Conservation (phyloP, 257 asterid genomes). For the Haberlea rhodopensis region DNA sequence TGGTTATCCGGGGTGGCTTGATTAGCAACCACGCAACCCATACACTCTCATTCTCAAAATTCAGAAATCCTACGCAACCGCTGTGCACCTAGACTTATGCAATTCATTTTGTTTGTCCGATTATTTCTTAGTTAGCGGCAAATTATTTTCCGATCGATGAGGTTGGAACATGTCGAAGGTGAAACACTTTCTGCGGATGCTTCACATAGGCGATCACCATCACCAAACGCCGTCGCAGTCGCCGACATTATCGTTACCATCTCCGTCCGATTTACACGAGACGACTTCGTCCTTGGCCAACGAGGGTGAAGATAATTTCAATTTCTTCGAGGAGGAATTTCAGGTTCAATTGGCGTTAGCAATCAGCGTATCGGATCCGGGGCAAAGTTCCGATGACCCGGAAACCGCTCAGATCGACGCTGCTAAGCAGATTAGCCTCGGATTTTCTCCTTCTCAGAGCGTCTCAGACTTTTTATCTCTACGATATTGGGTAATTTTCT, state of each 20-base stretch:
- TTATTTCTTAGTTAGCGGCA: not conserved
- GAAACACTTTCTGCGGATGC: constrained; percentile 90
- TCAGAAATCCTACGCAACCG: constrained; percentile 25
- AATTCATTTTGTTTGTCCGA: constrained; percentile 6
- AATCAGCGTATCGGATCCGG: constrained; percentile 89
- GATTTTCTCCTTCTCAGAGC: constrained; percentile 64
- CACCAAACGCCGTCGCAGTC: constrained; percentile 35
- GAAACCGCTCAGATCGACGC: constrained; percentile 85
- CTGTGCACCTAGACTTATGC: not conserved
- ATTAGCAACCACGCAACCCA: too few species aligned
- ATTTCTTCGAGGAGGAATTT: constrained; percentile 93
- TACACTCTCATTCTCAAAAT: constrained; percentile 21
- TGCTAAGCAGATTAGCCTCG: constrained; percentile 93
- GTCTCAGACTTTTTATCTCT: constrained; percentile 68
- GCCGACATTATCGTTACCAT: constrained; percentile 30
- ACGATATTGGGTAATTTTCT: constrained; percentile 94
- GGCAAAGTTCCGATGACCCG: constrained; percentile 60
- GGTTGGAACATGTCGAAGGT: constrained; percentile 80
- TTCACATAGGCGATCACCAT: constrained; percentile 79
- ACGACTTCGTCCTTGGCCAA: constrained; percentile 31
- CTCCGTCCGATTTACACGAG: constrained; percentile 35
- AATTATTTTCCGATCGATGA: constrained; percentile 49
- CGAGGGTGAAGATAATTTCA: constrained; percentile 40
- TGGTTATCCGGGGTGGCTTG: too few species aligned
- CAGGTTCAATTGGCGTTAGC: constrained; percentile 97